Conservation (phyloP, 148 eudicot species). For the Rheum nobile region DNA sequence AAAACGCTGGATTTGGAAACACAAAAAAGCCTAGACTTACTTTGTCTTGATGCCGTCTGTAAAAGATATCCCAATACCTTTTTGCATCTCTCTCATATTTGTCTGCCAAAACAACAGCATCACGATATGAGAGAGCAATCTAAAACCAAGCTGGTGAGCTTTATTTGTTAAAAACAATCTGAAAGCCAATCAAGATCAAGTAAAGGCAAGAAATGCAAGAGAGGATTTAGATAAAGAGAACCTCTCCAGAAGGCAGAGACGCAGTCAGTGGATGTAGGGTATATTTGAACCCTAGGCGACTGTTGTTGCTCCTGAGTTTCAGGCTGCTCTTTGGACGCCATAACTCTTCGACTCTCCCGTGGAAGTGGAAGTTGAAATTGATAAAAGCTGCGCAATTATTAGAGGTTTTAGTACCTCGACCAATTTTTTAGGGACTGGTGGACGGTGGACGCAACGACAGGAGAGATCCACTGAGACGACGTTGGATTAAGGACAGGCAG, state of each 20-base stretch:
- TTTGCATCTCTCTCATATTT: conserved; percentile 92
- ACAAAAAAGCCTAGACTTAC: conserved; percentile 22
- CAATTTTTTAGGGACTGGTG: too few species aligned
- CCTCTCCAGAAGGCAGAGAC: conserved; percentile 83
- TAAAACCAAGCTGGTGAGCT: not conserved
- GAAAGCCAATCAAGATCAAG: not conserved
- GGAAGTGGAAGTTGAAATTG: not conserved
- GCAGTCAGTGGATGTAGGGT: conserved; percentile 50
- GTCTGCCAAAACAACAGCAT: conserved; percentile 34
- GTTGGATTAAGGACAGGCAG: too few species aligned
- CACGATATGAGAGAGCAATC: not conserved
- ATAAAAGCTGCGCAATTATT: too few species aligned
- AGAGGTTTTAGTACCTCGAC: too few species aligned
- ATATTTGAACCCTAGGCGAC: conserved; percentile 40
- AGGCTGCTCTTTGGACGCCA: not conserved
- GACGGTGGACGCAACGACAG: too few species aligned
- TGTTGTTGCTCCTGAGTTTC: conserved; percentile 3
- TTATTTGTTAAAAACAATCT: not conserved
- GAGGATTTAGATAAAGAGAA: conserved; percentile 8
- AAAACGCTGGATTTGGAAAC: not conserved
- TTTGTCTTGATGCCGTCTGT: conserved; percentile 88
- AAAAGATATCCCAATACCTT: conserved; percentile 93
- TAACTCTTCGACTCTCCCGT: not conserved
- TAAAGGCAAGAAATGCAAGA: not conserved
- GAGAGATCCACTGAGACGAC: too few species aligned